These are phyloP conservation scores for Metschnikowia colocasiae DNA, from an alignment of 805 yeast genomes.

Conservation along the genomic window DNA sequence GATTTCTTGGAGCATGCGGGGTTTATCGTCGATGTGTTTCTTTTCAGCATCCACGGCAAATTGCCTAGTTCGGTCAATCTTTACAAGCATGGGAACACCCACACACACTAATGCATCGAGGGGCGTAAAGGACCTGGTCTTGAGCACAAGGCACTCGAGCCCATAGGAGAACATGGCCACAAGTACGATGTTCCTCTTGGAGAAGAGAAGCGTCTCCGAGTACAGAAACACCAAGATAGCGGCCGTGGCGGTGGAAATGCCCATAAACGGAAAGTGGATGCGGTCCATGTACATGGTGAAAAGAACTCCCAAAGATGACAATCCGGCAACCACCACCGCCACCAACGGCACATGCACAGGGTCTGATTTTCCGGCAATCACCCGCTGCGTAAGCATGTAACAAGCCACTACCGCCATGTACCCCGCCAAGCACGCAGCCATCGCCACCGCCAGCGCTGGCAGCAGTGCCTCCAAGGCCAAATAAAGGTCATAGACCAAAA, in stretches of 20 bases:
- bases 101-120: constrained; percentile 9
- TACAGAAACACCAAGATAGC: constrained; percentile 13
- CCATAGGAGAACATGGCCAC: constrained; percentile 13
- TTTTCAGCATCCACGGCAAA: not conserved
- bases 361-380: not conserved
- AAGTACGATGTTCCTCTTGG: constrained; percentile 11
- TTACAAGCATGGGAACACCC: constrained; percentile 11
- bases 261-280: constrained; percentile 12
- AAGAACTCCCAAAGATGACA: constrained; percentile 3
- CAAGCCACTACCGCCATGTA: constrained; percentile 19
- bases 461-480: constrained; percentile 8
- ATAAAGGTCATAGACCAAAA: constrained; percentile 26
- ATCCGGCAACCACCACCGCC: not conserved
- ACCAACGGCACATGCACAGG: not conserved
- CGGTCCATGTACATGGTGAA: not conserved
- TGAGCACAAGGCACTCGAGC: constrained; percentile 16
- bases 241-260: constrained; percentile 13
- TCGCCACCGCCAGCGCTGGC: not conserved
- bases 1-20: constrained; percentile 29
- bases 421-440: constrained; percentile 15
- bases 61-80: constrained; percentile 8
- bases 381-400: constrained; percentile 12
- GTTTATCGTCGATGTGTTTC: constrained; percentile 1
- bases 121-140: constrained; percentile 4
- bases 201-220: constrained; percentile 7